Base-by-base conservation (phyloP, 106 monocot genomes). In the Platanthera guangdongensis region DNA sequence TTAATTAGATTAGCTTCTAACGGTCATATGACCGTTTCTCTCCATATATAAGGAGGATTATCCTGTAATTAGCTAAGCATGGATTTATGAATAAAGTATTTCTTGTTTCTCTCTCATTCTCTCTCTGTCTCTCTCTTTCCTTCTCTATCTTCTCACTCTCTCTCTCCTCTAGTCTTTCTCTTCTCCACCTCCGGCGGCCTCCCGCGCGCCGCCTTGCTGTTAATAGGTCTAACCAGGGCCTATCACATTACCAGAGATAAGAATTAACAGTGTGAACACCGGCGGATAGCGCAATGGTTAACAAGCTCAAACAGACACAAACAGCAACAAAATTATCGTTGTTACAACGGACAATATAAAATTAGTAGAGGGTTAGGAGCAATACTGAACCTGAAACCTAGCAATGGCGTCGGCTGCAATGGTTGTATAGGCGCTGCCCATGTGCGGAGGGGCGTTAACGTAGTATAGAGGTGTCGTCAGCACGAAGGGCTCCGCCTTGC, bases 361-460 rank as follows among this genome's bases (percentile, higher is more conserved):
- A 39, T 8, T 39, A 67, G 2, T 10, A 39, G 67, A 39, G 4
- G 21, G 32, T 8, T 10, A 67, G 32, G 32, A 67, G 3, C 32
- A 67, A 67, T 30, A 22, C 30, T 30, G 47, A 25, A 90, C 95
- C 90, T 97, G 95, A 68, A 97, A 97, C 22, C 93, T 91, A 8
- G 96, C 91, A 75, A 93, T 83, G 79, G 96, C 91, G 57, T 97
- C 96, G 70, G 96, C 96, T 22, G 96, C 96, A 48, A 97, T 97
- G 74, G 96, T 97, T 68, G 93, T 97, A 74, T 97, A 97, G 78
- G 96, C 96, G 77, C 96, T 97, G 52, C 96, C 96, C 96, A 97
- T 97, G 76, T 97, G 96, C 21, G 96, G 96, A 77, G 96, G 96
- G 9, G 96, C 96, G 48, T 97, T 97, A 50, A 93, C 96, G 75